A percentile compares a stretch with the other conserved stretches of the same genome.
Conservation (phyloP, 768 basidiomycete genomes). For the Tephrocybe sp. region DNA sequence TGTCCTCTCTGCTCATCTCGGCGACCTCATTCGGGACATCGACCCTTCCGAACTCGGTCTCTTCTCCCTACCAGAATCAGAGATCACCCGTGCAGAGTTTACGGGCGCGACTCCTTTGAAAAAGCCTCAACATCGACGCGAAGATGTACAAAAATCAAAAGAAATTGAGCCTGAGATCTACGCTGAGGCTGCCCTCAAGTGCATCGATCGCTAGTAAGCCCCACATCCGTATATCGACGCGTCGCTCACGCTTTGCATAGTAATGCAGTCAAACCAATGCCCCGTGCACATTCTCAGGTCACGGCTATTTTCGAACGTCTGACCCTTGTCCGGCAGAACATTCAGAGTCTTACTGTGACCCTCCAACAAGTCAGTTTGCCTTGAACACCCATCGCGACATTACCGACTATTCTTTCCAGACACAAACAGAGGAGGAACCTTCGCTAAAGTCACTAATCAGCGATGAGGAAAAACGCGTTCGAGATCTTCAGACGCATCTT, state of each 20-base stretch:
- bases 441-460: slow-evolving; percentile 36
- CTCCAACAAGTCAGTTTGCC: slow-evolving; percentile 31
- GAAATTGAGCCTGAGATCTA: slow-evolving; percentile 75
- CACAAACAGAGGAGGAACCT: slow-evolving; percentile 23
- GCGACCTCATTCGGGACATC: slow-evolving; percentile 78
- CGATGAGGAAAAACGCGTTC: slow-evolving; percentile 42
- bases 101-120: slow-evolving; percentile 71
- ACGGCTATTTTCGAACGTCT: slow-evolving; percentile 40
- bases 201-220: slow-evolving; percentile 75
- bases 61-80: slow-evolving; percentile 53
- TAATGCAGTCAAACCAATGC: slow-evolving; percentile 49
- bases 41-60: slow-evolving; percentile 79
- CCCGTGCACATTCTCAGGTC: slow-evolving; percentile 48
- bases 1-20: slow-evolving; percentile 60
- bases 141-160: slow-evolving; percentile 34
- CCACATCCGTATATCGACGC: not conserved
- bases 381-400: not conserved
- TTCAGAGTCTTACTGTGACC: slow-evolving; percentile 30
- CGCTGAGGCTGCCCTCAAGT: slow-evolving; percentile 73
- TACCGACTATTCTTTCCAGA: slow-evolving; percentile 20
- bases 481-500: slow-evolving; percentile 36
- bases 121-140: slow-evolving; percentile 39
- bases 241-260: slow-evolving; percentile 20
- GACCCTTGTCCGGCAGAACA: slow-evolving; percentile 35
- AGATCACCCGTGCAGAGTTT: slow-evolving; percentile 66